A percentile compares a stretch with the other conserved stretches of the same genome.
phyloP scores from a whole-genome alignment of 768 basidiomycete species.

The Mycena pura region DNA sequence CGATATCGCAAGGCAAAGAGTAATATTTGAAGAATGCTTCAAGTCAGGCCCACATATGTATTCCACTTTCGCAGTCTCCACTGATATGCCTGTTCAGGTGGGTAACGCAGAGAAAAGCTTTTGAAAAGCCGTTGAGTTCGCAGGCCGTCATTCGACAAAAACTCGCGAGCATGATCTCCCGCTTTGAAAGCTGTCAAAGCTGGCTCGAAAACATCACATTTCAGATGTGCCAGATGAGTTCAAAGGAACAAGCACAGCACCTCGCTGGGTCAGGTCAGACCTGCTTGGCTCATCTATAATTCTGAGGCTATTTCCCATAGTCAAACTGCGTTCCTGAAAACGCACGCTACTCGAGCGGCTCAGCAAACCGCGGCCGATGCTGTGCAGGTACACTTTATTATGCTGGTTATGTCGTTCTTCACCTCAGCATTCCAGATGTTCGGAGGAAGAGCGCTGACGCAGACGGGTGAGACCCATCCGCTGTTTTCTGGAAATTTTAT shows the following conservation, averaged over 20 bases:
- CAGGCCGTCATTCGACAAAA: conserved; percentile 90
- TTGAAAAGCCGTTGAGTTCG: conserved; percentile 84
- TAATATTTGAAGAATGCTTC: conserved; percentile 55
- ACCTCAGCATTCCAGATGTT: conserved; percentile 61
- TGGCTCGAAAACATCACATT: conserved; percentile 87
- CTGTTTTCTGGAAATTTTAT: neutral
- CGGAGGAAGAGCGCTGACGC: conserved; percentile 87
- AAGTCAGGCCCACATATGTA: conserved; percentile 56
- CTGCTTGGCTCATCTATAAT: neutral
- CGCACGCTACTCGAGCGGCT: conserved; percentile 65
- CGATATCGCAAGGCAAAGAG: conserved; percentile 63
- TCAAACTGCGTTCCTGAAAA: conserved; percentile 75
- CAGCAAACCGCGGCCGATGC: conserved; percentile 74
- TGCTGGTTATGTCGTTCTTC: neutral
- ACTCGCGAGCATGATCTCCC: conserved; percentile 79
- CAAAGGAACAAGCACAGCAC: conserved; percentile 76
- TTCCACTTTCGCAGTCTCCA: neutral
- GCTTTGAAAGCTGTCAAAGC: conserved; percentile 70
- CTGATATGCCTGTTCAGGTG: conserved; percentile 59
- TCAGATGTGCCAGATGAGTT: conserved; percentile 88
- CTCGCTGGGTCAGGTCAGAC: conserved; percentile 66
- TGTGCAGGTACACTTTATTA: conserved; percentile 56
- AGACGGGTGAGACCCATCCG: conserved; percentile 74
- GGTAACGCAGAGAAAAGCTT: conserved; percentile 87
- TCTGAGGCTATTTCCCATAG: conserved; percentile 35